Base-by-base conservation (phyloP, 1,284 basidiomycete genomes). In the Vanrija sp. region DNA sequence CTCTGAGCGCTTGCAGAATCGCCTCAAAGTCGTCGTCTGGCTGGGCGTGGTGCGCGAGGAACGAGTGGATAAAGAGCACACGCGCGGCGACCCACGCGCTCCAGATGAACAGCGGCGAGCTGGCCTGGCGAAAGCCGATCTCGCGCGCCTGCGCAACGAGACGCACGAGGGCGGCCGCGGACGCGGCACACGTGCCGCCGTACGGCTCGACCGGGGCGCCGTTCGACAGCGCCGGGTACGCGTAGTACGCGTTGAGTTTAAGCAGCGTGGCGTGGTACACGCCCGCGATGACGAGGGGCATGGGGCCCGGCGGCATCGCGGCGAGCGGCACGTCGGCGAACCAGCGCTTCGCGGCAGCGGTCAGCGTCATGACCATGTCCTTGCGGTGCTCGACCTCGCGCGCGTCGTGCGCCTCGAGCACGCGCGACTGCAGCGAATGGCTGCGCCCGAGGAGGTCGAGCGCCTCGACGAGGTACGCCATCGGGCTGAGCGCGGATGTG, bases 241-340 rank as follows among this genome's bases (percentile, higher is more conserved):
- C 74, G 54, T 76, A 70, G 57, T 72, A 73, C 7, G 73, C 74
- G 51, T 76, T 75, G 16, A 78, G 62, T 56, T 76, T 76, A 38
- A 78, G 66, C 3, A 78, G 55, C 0, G 74, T 76, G 62, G 74
- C 72, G 54, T 77, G 68, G 61, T 75, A 67, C 25, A 73, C 23
- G 65, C 71, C 65, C 56, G 74, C 74, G 54, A 75, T 74, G 60
- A 72, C 65, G n/a, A 75, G 50, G 18, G 59, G 60, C 66, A 73
- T 61, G 14, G 61, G 48, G 15, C 54, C 52, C n/a, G 58, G 58
- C 40, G 52, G 48, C n/a, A 52, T 53, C 14, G 57, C 38, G 5
- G 14, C 10, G 1, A 67, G 19, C 5, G 67, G 66, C 8, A 69
- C 45, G 23, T 61, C 59, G 1, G 56, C 62, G 46, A 69, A 74